Base-by-base conservation (phyloP, 2,329 filamentous ascomycete genomes). In the Monilinia vaccinii-corymbosi region DNA sequence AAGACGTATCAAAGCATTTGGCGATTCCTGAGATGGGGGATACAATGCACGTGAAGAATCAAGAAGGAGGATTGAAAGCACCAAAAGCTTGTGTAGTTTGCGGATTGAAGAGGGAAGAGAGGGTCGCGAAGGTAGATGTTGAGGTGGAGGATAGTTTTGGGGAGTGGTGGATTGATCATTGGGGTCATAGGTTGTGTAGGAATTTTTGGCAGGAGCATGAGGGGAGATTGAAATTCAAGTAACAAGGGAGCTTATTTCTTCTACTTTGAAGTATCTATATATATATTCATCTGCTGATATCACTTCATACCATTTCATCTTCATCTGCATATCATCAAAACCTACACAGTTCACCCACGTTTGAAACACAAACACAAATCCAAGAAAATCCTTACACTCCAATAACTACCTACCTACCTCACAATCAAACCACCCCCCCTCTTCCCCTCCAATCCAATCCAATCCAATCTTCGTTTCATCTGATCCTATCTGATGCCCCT, bases 81-180 rank as follows among this genome's bases (percentile, higher is more conserved):
- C 77, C 84, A 0, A 87, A 89, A 72, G 78, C 86, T 1, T 97
- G 93, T 74, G 81, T 92, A 55, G 77, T 97, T 36, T 97, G 93
- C 73, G 93, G 93, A 0, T 74, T 97, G 65, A 94, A 89, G 75
- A 79, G 93, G 64, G 91, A 96, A 45, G 93, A 97, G 75, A 81
- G 93, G 53, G 79, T 97, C 13, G 73, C 76, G 23, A 90, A 86
- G 69, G 81, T 94, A 38, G 81, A 87, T 71, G 75, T 85, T 56
- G 80, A 86, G 69, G 77, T 95, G 10, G 86, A 93, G 68, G 93
- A 97, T 73, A 91, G 88, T 72, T 97, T 97, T 77, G 91, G 91
- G 14, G 93, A 97, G 76, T 97, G 91, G 90, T 97, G 93, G 93
- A 79, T 88, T 46, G 91, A 97, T 49, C 87, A 93, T 72, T 92